Percentiles rank a stretch among this genome's conserved stretches.
These are phyloP conservation scores for Actinidia arguta DNA, from an alignment of 179 eudicot genomes.

Conservation along the genomic window DNA sequence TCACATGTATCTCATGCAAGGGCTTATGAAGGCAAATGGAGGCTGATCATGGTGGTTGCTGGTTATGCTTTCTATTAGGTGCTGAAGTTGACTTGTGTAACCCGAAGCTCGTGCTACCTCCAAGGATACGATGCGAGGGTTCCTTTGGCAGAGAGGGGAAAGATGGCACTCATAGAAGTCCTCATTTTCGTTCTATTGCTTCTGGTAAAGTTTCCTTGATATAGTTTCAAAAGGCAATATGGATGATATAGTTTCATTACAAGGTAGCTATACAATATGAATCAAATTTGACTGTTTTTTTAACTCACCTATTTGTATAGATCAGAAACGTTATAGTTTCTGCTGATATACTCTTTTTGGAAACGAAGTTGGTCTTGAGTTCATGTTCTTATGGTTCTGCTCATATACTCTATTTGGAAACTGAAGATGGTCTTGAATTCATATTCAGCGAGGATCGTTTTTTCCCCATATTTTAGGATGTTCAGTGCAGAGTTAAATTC, in stretches of 20 bases:
- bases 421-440: too few species aligned
- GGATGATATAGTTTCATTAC: neutral
- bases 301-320: neutral
- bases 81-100: constrained; percentile 2
- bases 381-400: too few species aligned
- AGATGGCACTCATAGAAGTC: neutral
- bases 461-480: too few species aligned
- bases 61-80: constrained; percentile 11
- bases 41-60: neutral
- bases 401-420: too few species aligned
- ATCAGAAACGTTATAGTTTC: neutral
- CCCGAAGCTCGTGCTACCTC: constrained; percentile 1
- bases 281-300: too few species aligned
- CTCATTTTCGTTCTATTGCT: neutral
- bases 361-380: too few species aligned
- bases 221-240: neutral
- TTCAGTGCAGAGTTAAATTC: too few species aligned
- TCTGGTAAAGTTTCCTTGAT: neutral
- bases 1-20: constrained; percentile 3
- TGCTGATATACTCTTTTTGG: too few species aligned
- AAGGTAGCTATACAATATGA: neutral
- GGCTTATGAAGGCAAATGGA: constrained; percentile 14
- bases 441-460: too few species aligned
- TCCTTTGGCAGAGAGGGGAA: neutral
- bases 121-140: constrained; percentile 2